Evolutionary conservation across 192 early-diverging fungal species (phyloP).

Genomic region (Paraglomus occultum): DNA sequence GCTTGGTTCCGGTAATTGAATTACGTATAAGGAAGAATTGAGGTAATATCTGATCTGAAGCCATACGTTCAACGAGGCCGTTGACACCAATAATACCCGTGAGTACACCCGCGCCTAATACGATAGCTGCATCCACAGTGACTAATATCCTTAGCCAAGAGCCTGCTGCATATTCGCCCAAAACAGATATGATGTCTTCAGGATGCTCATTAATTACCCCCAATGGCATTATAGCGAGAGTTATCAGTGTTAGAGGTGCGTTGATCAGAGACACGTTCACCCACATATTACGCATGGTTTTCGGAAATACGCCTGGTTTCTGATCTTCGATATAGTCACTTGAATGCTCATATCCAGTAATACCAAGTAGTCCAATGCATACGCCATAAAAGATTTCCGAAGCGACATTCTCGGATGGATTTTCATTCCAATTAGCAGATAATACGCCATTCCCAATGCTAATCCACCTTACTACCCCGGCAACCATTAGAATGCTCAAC

Average conservation of each 20-base stretch:
- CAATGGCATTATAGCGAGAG: constrained; percentile 48
- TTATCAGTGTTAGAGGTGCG: constrained; percentile 47
- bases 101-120: constrained; percentile 58
- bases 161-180: constrained; percentile 41
- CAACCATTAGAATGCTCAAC: constrained; percentile 42
- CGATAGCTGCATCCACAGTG: constrained; percentile 56
- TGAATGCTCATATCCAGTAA: constrained; percentile 53
- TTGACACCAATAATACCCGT: constrained; percentile 53
- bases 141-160: constrained; percentile 44
- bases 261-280: constrained; percentile 42
- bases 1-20: constrained; percentile 42
- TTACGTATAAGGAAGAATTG: constrained; percentile 45
- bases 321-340: constrained; percentile 58
- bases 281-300: constrained; percentile 58
- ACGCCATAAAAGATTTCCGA: constrained; percentile 51
- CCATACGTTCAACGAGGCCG: constrained; percentile 52
- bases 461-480: constrained; percentile 43
- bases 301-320: constrained; percentile 54
- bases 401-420: constrained; percentile 33
- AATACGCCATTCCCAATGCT: constrained; percentile 39
- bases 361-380: constrained; percentile 55
- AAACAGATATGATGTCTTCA: constrained; percentile 41
- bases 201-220: constrained; percentile 37
- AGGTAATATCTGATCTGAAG: constrained; percentile 52
- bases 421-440: constrained; percentile 45